These are phyloP conservation scores for Phialophora verrucosa DNA, from an alignment of 2,329 filamentous ascomycete genomes.

Conservation along the genomic window DNA sequence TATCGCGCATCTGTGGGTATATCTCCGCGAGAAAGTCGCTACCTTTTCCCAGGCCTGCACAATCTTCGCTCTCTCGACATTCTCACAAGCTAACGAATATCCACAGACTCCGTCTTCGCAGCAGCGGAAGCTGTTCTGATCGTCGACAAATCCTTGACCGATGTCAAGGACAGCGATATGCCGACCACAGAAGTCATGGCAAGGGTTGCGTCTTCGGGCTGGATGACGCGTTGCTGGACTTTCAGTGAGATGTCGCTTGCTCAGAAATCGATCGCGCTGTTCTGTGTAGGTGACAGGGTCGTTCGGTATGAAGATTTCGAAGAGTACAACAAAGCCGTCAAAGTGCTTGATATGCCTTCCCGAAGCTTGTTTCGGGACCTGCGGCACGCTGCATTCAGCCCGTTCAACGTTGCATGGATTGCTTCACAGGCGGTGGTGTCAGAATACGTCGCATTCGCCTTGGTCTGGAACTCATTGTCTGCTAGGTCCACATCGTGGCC, in stretches of 20 bases:
- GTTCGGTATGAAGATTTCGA: not conserved
- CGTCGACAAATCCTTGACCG: not conserved
- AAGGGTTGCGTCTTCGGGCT: constrained; percentile 15
- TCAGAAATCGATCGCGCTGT: not conserved
- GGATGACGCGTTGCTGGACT: constrained; percentile 21
- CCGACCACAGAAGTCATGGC: constrained; percentile 12
- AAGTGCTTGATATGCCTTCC: not conserved
- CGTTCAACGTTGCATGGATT: constrained; percentile 3
- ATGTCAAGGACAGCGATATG: constrained; percentile 2
- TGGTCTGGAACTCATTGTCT: constrained; percentile 4
- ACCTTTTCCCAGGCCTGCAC: not conserved
- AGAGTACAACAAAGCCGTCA: not conserved
- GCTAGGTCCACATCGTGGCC: constrained; percentile 6
- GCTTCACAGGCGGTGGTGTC: constrained; percentile 7
- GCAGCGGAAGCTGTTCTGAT: not conserved
- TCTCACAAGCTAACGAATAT: not conserved
- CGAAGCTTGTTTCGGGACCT: not conserved
- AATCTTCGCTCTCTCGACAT: not conserved
- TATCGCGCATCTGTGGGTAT: not conserved
- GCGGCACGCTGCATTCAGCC: not conserved
- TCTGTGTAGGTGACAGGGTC: not conserved
- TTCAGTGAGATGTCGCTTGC: constrained; percentile 10
- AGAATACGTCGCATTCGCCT: constrained; percentile 8
- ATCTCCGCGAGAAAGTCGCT: not conserved
- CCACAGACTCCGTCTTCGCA: not conserved